Evolutionary conservation across 345 rosid species (phyloP), one percentile per base, ranked within the genome.

Genomic region (Salix caprea): DNA sequence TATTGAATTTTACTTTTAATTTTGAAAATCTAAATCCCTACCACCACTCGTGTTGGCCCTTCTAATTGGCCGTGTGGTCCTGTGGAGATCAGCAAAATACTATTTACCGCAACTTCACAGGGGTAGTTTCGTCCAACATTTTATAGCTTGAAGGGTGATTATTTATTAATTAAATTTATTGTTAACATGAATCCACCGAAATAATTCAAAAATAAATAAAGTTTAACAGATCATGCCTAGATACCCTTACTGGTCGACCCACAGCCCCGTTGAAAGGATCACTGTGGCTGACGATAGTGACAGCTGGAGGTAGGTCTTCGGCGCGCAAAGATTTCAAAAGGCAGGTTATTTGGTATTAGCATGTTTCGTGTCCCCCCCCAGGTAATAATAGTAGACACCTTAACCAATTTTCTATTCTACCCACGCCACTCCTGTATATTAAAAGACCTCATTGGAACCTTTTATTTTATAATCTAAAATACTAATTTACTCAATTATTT

Each of bases 271-370:
- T 18, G 3, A 19, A 66, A 66, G 69, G 44, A 30, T 18, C 6
- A 2, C 8, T 23, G 72, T 48, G 65, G 77, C 65, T 30, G 39
- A 50, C 50, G 61, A 48, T 5, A 16, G 69, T 18, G 26, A 61
- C 64, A 58, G 37, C 61, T 15, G 21, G 54, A 19, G 4, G 23
- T 3, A 21, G 68, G 14, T 5, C 48, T 61, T 72, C 81, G 82
- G 81, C 85, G 86, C 78, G 30, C 76, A 32, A 79, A 81, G 2
- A 28, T 8, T 75, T 83, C 54, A 52, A 83, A 85, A 21, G 73
- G 24, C 48, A 34, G 65, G 67, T 74, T 68, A 26, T 48, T 3
- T 8, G 6, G 44, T 32, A 52, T 1, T 6, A 6, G 44, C 39
- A 44, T 66, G 82, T n/a, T 56, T 74, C 23, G 44, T 30, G 69